A percentile compares a stretch with the other conserved stretches of the same genome.
Conservation (phyloP, 352 stramenopile species). For the Plasmopara viticola region DNA sequence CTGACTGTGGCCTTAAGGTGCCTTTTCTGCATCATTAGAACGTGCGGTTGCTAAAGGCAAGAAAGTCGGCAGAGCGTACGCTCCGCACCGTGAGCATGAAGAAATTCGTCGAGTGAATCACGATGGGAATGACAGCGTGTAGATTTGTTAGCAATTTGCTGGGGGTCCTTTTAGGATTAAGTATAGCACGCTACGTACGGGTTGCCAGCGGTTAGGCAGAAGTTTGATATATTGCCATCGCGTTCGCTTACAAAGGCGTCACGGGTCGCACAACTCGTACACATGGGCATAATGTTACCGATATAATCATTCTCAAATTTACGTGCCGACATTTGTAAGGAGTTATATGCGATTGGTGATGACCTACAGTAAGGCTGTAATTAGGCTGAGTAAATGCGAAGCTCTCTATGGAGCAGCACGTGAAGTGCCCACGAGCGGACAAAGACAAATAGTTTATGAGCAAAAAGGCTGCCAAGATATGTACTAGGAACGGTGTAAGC, state of each 20-base stretch:
- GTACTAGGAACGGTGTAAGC: no score
- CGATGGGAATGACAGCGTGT: not conserved
- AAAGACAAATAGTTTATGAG: no score
- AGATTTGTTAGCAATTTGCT: not conserved
- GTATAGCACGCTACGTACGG: not conserved
- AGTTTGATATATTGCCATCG: not conserved
- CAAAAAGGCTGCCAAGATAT: no score
- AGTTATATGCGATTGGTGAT: not conserved
- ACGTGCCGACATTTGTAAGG: not conserved
- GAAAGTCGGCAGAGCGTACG: not conserved
- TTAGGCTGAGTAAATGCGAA: not conserved
- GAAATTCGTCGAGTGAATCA: not conserved
- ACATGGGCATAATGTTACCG: not conserved
- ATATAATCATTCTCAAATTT: not conserved
- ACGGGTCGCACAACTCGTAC: not conserved
- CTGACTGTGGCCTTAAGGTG: not conserved
- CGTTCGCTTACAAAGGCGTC: not conserved
- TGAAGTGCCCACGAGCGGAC: no score
- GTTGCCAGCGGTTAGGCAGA: not conserved
- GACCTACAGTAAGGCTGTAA: not conserved
- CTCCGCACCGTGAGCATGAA: not conserved
- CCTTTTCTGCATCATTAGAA: not conserved
- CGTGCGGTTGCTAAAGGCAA: not conserved
- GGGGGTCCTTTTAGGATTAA: not conserved
- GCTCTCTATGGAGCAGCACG: not conserved